Base-by-base conservation (phyloP, 2,329 filamentous ascomycete genomes). In the Penicillium sp. region DNA sequence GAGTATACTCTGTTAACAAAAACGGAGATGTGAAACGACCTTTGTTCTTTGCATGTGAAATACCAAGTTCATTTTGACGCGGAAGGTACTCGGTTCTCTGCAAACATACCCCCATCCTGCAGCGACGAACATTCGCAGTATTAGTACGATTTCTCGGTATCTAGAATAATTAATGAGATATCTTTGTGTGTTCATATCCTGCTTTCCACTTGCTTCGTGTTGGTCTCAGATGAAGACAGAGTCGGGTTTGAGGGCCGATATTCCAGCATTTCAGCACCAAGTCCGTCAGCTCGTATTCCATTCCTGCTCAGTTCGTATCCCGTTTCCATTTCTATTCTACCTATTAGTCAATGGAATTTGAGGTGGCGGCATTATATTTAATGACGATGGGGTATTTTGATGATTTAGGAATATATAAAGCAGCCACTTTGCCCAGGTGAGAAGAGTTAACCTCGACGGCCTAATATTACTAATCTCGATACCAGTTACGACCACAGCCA, bases 11-110 rank as follows among this genome's bases (percentile, higher is more conserved):
- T 54, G 42, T 53, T 61, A 58, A 63, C 37, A 53, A 61, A 49
- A 58, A 64, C 55, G 53, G 57, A 45, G 53, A 63, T 60, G 59
- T 56, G 57, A 64, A 49, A 61, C 58, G 63, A 66, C 53, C 55
- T 47, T 54, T 44, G 38, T 58, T 50, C n/a, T 47, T 47, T 60
- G 45, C 46, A 51, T 50, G 44, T 53, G 52, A 48, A 50, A 53
- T 49, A 53, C 50, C 35, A 50, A 43, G 22, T 31, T 16, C 51
- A 53, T 28, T 45, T 51, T 52, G 36, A 42, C 55, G 42, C 43
- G 53, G 44, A 35, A 42, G 37, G 43, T 50, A 30, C 19, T 46
- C 17, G 25, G 42, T 52, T 53, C 28, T 37, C 53, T 37, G 41
- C 49, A 46, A 35, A 35, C 40, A 40, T 38, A 44, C 17, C 40